Evolutionary conservation across 2,329 filamentous ascomycete species (phyloP).

Genomic region (Escovopsis sp.): DNA sequence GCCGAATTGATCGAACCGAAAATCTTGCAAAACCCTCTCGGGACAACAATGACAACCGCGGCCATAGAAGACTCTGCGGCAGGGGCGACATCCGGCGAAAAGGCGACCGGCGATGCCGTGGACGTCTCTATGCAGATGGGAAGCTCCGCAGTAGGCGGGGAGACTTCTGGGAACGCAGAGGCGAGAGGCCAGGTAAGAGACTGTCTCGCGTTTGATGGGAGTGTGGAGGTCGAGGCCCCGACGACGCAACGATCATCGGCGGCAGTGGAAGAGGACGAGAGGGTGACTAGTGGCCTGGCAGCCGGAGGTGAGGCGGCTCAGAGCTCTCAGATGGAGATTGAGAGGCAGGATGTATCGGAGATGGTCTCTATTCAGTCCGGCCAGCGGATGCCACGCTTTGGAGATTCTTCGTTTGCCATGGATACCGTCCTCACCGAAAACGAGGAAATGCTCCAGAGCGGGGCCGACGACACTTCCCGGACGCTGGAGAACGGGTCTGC

Average conservation of each 20-base stretch:
- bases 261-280: conserved; percentile 10
- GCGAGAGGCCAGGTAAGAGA: conserved; percentile 6
- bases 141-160: background rate
- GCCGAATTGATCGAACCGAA: conserved; percentile 52
- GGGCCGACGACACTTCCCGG: conserved; percentile 1
- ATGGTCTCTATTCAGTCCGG: conserved; percentile 15
- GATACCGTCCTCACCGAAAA: conserved; percentile 11
- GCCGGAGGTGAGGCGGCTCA: conserved; percentile 5
- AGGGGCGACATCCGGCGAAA: background rate
- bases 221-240: conserved; percentile 12
- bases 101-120: conserved; percentile 13
- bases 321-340: background rate
- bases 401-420: conserved; percentile 7
- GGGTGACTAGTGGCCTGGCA: conserved; percentile 3
- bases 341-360: conserved; percentile 7
- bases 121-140: conserved; percentile 1
- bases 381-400: conserved; percentile 11
- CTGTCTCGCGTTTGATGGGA: conserved; percentile 1
- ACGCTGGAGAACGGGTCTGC: conserved; percentile 1
- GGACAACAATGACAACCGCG: too few relatives aligned
- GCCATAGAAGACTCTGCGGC: too few relatives aligned
- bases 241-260: conserved; percentile 15
- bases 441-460: conserved; percentile 4
- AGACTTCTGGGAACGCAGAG: background rate
- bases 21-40: conserved; percentile 31